Percentiles rank a stretch among this genome's conserved stretches.
Evolutionary conservation across 495 filamentous ascomycete genomes (phyloP).

Genomic region (Penicillium samsonianum): DNA sequence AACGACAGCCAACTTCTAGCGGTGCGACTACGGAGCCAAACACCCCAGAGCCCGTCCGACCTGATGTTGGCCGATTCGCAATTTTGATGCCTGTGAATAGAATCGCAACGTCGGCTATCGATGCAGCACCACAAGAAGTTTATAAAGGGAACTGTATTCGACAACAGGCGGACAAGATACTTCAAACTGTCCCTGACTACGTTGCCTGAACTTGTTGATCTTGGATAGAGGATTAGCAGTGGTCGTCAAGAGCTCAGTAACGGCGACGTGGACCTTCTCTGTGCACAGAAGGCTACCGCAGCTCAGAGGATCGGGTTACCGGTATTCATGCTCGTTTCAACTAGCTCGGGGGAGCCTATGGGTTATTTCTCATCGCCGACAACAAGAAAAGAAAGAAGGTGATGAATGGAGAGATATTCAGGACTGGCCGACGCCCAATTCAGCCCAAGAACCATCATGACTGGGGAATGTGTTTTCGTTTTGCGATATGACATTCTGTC

Average conservation of each 20-base stretch:
- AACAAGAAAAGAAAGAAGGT: conserved; percentile 6
- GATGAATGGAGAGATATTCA: conserved; percentile 9
- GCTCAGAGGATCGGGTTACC: not conserved
- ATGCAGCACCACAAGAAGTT: conserved; percentile 4
- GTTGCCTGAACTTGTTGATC: not conserved
- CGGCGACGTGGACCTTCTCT: conserved; percentile 7
- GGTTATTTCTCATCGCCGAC: conserved; percentile 9
- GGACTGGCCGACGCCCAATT: not conserved
- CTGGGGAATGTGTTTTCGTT: conserved; percentile 7
- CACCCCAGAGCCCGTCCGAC: not conserved
- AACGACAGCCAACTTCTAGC: not conserved
- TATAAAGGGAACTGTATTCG: conserved; percentile 5
- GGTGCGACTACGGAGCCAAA: conserved; percentile 3
- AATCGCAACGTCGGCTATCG: not conserved
- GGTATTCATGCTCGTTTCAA: conserved; percentile 13
- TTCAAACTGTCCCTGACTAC: conserved; percentile 6
- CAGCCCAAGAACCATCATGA: conserved; percentile 8
- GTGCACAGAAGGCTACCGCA: not conserved
- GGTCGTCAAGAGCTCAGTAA: conserved; percentile 2
- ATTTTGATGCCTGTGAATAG: not conserved
- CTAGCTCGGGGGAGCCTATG: conserved; percentile 5
- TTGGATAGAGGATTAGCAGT: conserved; percentile 10
- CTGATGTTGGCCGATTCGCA: not conserved
- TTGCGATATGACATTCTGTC: not conserved
- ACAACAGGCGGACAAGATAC: not conserved